A percentile compares a stretch with the other conserved stretches of the same genome.
Evolutionary conservation across 2,329 filamentous ascomycete genomes (phyloP).

Genomic region (Verticillium isaacii): DNA sequence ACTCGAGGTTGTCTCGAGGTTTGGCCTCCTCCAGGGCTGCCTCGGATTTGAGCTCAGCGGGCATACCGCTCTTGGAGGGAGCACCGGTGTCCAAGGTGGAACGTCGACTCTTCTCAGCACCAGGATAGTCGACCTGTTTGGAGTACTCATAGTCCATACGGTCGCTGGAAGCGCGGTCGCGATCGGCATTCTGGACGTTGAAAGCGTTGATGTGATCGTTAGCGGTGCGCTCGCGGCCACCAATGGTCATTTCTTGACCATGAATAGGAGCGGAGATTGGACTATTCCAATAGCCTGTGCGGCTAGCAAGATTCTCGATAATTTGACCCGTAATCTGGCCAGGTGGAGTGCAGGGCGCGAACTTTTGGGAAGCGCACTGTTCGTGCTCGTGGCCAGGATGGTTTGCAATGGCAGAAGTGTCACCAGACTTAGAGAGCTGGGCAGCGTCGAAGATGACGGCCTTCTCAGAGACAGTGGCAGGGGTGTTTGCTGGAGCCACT

Average conservation of each 20-base stretch:
- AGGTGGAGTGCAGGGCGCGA: too few species aligned
- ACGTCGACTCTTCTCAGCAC: neutral
- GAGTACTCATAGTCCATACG: neutral
- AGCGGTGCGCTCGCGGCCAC: neutral
- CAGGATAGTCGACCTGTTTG: neutral
- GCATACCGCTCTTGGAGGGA: neutral
- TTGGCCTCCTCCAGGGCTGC: too few species aligned
- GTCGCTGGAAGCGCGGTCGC: neutral
- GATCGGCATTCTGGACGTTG: neutral
- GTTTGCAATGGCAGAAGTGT: too few species aligned
- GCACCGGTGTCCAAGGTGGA: neutral
- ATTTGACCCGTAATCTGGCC: too few species aligned
- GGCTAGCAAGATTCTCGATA: neutral
- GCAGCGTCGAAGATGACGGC: too few species aligned
- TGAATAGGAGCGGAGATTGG: neutral
- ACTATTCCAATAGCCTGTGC: neutral
- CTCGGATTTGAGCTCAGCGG: neutral
- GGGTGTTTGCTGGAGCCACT: neutral
- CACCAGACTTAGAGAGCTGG: too few species aligned
- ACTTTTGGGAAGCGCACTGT: too few species aligned
- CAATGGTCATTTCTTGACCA: neutral
- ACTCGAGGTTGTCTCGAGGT: neutral
- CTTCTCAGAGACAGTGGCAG: neutral
- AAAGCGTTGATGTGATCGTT: neutral
- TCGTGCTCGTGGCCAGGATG: too few species aligned